Conservation (phyloP, 352 stramenopile species). For the Aphanomyces cochlioides region DNA sequence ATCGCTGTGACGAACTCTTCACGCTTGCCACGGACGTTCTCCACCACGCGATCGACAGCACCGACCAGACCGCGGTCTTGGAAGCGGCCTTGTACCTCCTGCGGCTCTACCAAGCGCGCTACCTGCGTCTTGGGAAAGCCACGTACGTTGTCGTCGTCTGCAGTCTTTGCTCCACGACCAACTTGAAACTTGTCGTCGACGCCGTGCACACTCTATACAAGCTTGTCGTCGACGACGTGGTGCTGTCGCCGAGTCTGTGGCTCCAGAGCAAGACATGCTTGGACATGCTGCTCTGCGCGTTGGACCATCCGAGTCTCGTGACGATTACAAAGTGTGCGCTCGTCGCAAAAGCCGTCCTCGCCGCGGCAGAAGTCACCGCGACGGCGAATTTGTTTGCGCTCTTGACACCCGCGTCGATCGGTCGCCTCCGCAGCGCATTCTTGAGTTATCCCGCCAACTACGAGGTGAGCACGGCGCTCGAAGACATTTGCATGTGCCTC, state of each 20-base stretch:
- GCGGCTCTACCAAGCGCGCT: slow-evolving; percentile 22
- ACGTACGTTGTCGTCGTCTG: slow-evolving; percentile 13
- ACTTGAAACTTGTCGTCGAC: slow-evolving; percentile 19
- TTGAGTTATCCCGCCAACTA: slow-evolving; percentile 18
- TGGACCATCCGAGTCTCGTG: slow-evolving; percentile 11
- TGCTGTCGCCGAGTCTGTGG: slow-evolving; percentile 18
- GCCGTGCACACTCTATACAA: slow-evolving; percentile 26
- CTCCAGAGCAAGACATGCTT: slow-evolving; percentile 2
- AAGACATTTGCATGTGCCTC: slow-evolving; percentile 21
- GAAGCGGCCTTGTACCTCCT: slow-evolving; percentile 15
- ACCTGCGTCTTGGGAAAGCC: slow-evolving; percentile 17
- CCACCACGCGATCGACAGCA: not conserved
- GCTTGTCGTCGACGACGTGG: not conserved
- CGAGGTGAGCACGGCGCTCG: slow-evolving; percentile 8
- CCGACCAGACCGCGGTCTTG: slow-evolving; percentile 1
- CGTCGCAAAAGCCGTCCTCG: slow-evolving; percentile 10
- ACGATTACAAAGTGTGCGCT: not conserved
- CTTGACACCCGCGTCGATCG: slow-evolving; percentile 20
- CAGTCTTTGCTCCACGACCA: not conserved
- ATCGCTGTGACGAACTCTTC: slow-evolving; percentile 2
- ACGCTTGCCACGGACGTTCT: slow-evolving; percentile 9
- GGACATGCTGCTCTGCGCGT: slow-evolving; percentile 4
- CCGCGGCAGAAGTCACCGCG: not conserved
- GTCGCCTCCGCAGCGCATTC: not conserved
- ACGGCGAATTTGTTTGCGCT: slow-evolving; percentile 18